These are phyloP conservation scores for Fusarium citri DNA, from an alignment of 2,329 filamentous ascomycete species.

Conservation along the genomic window DNA sequence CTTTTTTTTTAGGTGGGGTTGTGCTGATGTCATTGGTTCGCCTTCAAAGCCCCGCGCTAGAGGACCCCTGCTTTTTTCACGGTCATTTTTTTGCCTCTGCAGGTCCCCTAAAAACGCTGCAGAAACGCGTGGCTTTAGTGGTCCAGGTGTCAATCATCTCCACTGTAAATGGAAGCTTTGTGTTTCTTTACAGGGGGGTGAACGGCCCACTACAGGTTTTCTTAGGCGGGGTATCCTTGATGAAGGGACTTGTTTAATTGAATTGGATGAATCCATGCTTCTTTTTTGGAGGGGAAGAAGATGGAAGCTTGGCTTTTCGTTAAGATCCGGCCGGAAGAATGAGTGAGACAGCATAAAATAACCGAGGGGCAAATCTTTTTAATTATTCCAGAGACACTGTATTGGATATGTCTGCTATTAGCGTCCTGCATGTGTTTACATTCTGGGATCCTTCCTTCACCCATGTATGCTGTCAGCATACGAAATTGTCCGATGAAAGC, in stretches of 20 bases:
- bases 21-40: slow-evolving; percentile 47
- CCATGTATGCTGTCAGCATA: background rate
- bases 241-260: slow-evolving; percentile 32
- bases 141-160: slow-evolving; percentile 24
- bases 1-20: slow-evolving; percentile 46
- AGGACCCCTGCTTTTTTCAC: slow-evolving; percentile 39
- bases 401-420: background rate
- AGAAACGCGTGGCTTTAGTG: slow-evolving; percentile 28
- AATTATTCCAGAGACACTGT: background rate
- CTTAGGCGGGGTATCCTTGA: slow-evolving; percentile 36
- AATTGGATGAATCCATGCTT: background rate
- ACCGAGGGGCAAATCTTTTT: background rate
- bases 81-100: slow-evolving; percentile 26
- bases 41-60: slow-evolving; percentile 22
- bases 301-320: background rate
- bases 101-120: slow-evolving; percentile 28
- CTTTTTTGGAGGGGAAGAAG: background rate
- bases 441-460: background rate
- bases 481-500: slow-evolving; percentile 6
- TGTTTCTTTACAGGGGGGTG: slow-evolving; percentile 30
- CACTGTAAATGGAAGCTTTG: slow-evolving; percentile 35
- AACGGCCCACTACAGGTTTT: slow-evolving; percentile 17
- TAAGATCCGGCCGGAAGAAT: background rate
- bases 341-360: background rate
- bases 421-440: background rate